Conservation (phyloP, 1,284 basidiomycete genomes). For the Sanghuangporus weigelae region DNA sequence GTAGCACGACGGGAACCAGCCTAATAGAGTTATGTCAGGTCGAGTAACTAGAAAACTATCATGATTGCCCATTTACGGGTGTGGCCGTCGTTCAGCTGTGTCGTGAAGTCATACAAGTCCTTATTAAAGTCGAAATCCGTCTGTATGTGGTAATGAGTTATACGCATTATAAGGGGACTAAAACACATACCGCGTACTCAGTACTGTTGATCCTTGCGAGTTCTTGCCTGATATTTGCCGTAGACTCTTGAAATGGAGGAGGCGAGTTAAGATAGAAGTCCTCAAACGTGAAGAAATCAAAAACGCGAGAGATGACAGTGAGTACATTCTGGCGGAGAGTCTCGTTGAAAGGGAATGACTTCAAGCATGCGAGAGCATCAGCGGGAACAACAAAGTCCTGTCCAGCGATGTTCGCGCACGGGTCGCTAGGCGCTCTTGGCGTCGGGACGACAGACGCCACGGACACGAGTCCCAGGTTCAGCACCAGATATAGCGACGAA, state of each 20-base stretch:
- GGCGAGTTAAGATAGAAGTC: constrained; percentile 55
- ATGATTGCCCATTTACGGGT: constrained; percentile 39
- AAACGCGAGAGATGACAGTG: constrained; percentile 46
- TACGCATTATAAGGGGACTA: too few relatives aligned
- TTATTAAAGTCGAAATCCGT: constrained; percentile 61
- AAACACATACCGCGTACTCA: constrained; percentile 30
- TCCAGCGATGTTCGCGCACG: constrained; percentile 16
- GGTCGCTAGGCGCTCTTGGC: constrained; percentile 4
- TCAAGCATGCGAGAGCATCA: constrained; percentile 18
- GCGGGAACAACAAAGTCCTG: constrained; percentile 13
- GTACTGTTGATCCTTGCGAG: constrained; percentile 45
- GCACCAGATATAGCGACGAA: background rate
- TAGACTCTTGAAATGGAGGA: constrained; percentile 56
- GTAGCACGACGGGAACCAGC: constrained; percentile 57
- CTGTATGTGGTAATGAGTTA: constrained; percentile 24
- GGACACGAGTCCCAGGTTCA: background rate
- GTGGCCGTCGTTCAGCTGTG: constrained; percentile 58
- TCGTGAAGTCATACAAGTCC: constrained; percentile 52
- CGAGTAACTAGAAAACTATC: background rate
- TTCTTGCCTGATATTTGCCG: constrained; percentile 46
- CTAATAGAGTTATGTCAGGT: constrained; percentile 25
- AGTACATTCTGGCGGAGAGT: constrained; percentile 56
- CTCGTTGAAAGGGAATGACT: constrained; percentile 54
- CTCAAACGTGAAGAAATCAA: constrained; percentile 64
- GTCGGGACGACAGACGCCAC: constrained; percentile 5